Base-by-base conservation (phyloP, 805 yeast genomes). In the Yamadazyma insecticola region DNA sequence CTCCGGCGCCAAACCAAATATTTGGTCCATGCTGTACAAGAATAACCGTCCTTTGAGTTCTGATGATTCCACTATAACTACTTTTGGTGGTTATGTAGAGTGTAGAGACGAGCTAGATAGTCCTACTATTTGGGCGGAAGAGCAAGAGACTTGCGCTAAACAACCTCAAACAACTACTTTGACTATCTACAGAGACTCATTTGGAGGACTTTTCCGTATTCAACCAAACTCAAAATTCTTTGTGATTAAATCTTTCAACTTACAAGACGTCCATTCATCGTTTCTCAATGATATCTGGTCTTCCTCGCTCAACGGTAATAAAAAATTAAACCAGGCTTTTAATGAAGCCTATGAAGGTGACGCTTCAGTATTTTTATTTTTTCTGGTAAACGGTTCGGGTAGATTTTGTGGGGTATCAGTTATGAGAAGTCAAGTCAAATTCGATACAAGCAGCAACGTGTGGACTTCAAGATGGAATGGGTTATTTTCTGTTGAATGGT, bases 321-420 rank as follows among this genome's bases (percentile, higher is more conserved):
- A 61, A 36, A 54, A 80, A 30, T 54, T 77, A 26, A 59, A 69
- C 26, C 60, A 53, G 32, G 75, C 78, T 0, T 76, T 39, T 35
- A 40, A 42, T 4, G 53, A 50, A 5, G 34, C 43, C 28, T 24
- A 36, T 13, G 18, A 30, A 17, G 10, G n/a, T n/a, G 29, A 41
- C 3, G 51, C 45, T 2, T 48, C 52, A 8, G 49, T 78, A 0
- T 71, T 60, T 40, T 50, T 78, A 16, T 67, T 77, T 41, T 77
- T 75, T 44, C 75, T 77, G 42, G 81, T 76, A 1, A 76, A 76
- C 44, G 65, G 66, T 2, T 70, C 77, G 10, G 79, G 80, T 0
- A 66, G 62, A 36, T 76, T 76, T 43, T 73, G 78, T 49, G 82
- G 80, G 0, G 60, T 75, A 12, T 76, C 77, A 6, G 74, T 73